A percentile compares a stretch with the other conserved stretches of the same genome.
Conservation (phyloP, 23 red algal genomes). For the Gracilaria domingensis region DNA sequence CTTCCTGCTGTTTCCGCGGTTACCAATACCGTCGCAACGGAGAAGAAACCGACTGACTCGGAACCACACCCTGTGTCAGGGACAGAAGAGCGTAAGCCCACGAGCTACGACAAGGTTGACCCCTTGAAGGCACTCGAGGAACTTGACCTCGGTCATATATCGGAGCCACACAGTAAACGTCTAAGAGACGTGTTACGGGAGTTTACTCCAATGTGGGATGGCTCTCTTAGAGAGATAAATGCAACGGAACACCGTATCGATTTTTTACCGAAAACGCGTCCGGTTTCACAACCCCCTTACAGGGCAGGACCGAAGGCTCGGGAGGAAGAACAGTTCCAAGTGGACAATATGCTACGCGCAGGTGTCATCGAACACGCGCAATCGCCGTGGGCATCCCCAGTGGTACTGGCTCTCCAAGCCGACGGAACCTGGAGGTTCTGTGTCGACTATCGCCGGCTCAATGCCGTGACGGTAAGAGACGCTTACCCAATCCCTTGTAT, state of each 20-base stretch:
- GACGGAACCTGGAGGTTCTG: constrained; percentile 25
- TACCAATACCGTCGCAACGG: too few relatives aligned
- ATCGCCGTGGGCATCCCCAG: constrained; percentile 45
- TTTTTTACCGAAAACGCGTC: background rate
- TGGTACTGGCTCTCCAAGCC: constrained; percentile 28
- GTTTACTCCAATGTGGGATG: background rate
- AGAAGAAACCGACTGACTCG: background rate
- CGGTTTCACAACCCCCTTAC: background rate
- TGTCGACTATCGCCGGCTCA: constrained; percentile 35
- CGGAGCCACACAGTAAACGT: background rate
- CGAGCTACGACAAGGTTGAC: background rate
- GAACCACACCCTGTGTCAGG: background rate
- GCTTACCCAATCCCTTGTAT: constrained; percentile 29
- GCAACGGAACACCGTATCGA: background rate
- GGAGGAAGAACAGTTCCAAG: background rate
- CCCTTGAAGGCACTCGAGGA: background rate
- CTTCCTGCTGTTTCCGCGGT: background rate
- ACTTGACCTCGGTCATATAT: background rate
- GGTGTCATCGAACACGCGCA: constrained; percentile 51
- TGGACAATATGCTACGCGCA: constrained; percentile 40
- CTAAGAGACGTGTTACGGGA: background rate
- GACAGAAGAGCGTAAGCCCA: background rate
- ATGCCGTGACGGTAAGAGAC: constrained; percentile 20
- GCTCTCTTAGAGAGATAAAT: background rate
- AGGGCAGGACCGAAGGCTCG: constrained; percentile 18